Percentiles rank a stretch among this genome's conserved stretches.
phyloP scores from a whole-genome alignment of 2,329 filamentous ascomycete species.

The Ophiocordyceps camponoti-leonardi region DNA sequence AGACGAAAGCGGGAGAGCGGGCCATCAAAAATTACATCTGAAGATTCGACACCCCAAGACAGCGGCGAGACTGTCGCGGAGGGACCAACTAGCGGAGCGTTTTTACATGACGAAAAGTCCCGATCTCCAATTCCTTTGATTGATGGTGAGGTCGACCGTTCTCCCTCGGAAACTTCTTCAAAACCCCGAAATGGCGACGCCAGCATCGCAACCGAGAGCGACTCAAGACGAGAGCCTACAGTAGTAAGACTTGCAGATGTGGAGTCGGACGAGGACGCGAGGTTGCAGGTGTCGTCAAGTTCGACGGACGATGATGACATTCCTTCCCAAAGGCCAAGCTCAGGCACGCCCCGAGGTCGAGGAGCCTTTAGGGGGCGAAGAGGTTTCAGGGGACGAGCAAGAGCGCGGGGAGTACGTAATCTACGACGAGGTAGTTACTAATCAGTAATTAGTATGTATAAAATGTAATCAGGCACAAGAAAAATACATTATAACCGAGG shows the following conservation, averaged over 20 bases:
- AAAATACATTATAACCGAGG: too few species aligned
- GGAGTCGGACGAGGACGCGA: neutral
- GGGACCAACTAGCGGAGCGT: too few species aligned
- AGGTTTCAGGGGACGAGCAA: slow-evolving; percentile 5
- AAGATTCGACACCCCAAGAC: neutral
- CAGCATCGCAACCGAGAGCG: neutral
- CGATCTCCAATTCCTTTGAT: neutral
- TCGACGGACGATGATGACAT: slow-evolving; percentile 6
- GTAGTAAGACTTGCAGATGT: slow-evolving; percentile 5
- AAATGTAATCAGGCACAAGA: too few species aligned
- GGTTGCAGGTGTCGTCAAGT: neutral
- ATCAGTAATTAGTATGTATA: too few species aligned
- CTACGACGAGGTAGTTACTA: too few species aligned
- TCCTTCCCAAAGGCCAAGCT: slow-evolving; percentile 3
- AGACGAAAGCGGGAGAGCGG: slow-evolving; percentile 11
- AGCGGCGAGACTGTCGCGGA: too few species aligned
- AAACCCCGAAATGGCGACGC: neutral
- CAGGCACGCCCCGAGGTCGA: slow-evolving; percentile 1
- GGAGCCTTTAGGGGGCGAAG: slow-evolving; percentile 3
- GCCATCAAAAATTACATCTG: neutral
- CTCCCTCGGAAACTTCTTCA: neutral
- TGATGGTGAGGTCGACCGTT: neutral
- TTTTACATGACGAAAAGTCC: neutral
- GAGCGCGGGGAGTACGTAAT: slow-evolving; percentile 1
- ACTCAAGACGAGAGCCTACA: slow-evolving; percentile 1